A percentile compares a stretch with the other conserved stretches of the same genome.
These are phyloP conservation scores for Ophiognomonia clavigignenti-juglandacearum DNA, from an alignment of 2,329 filamentous ascomycete genomes.

Conservation along the genomic window DNA sequence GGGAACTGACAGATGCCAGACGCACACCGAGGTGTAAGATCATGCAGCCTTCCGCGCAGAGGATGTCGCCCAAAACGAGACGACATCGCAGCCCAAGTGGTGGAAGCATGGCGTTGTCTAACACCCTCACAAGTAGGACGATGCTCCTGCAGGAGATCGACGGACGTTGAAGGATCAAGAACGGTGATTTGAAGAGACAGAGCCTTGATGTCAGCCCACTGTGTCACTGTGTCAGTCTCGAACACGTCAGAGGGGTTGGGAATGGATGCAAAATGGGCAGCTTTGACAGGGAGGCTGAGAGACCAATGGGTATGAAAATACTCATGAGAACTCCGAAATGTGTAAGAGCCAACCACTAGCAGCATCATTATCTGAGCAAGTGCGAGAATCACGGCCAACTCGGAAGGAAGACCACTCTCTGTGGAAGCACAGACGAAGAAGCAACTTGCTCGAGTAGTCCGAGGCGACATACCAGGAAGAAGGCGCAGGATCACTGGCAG, in stretches of 20 bases:
- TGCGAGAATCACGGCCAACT: too few species aligned
- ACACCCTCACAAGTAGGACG: constrained; percentile 5
- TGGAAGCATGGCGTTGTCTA: constrained; percentile 3
- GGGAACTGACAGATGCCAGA: constrained; percentile 13
- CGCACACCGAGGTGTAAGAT: constrained; percentile 13
- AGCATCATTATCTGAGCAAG: too few species aligned
- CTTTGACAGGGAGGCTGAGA: background rate
- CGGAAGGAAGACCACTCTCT: too few species aligned
- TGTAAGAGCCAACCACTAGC: too few species aligned
- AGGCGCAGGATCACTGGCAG: too few species aligned
- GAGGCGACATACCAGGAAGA: too few species aligned
- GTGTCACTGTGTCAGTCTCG: constrained; percentile 4
- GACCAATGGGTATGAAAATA: background rate
- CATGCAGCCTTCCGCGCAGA: constrained; percentile 11
- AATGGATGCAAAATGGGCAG: background rate
- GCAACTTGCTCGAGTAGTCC: too few species aligned
- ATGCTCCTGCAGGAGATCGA: background rate
- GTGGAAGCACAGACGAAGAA: too few species aligned
- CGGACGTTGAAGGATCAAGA: background rate
- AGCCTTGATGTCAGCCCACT: too few species aligned
- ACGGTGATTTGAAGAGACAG: background rate
- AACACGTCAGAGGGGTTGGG: background rate
- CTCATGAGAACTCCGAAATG: too few species aligned
- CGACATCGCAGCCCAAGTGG: background rate
- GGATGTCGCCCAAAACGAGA: background rate